Conservation (phyloP, 192 early-diverging fungal genomes). For the Rhizophagus clarus region DNA sequence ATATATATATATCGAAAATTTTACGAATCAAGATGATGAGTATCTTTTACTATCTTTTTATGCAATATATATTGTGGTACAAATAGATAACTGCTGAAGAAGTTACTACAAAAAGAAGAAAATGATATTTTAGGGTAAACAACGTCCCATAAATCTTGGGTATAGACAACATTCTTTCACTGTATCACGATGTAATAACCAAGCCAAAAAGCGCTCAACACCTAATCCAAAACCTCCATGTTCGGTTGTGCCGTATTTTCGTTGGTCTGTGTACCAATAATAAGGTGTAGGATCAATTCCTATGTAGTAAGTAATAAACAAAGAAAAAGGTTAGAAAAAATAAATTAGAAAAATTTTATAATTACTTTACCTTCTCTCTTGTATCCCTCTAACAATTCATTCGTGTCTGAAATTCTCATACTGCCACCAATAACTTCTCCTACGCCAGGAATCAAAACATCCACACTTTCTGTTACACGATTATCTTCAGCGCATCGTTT, state of each 20-base stretch:
- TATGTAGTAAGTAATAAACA: not conserved
- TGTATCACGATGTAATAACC: slow-evolving; percentile 89
- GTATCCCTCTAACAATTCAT: slow-evolving; percentile 80
- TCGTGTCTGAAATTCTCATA: slow-evolving; percentile 92
- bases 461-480: slow-evolving; percentile 92
- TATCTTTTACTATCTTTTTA: no score
- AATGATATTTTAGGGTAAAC: slow-evolving; percentile 55
- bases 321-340: not conserved
- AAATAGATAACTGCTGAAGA: no score
- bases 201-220: slow-evolving; percentile 95
- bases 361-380: slow-evolving; percentile 66
- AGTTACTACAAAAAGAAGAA: no score
- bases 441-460: slow-evolving; percentile 97
- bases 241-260: slow-evolving; percentile 95
- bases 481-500: slow-evolving; percentile 83
- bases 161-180: slow-evolving; percentile 92
- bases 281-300: slow-evolving; percentile 91
- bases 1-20: no score
- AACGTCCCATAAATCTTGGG: slow-evolving; percentile 89
- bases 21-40: no score
- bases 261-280: slow-evolving; percentile 99
- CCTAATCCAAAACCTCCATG: slow-evolving; percentile 99
- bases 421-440: slow-evolving; percentile 99
- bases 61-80: no score
- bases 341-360: not conserved